Conservation (phyloP, 2,329 filamentous ascomycete species). For the Zopfia rhizophila region DNA sequence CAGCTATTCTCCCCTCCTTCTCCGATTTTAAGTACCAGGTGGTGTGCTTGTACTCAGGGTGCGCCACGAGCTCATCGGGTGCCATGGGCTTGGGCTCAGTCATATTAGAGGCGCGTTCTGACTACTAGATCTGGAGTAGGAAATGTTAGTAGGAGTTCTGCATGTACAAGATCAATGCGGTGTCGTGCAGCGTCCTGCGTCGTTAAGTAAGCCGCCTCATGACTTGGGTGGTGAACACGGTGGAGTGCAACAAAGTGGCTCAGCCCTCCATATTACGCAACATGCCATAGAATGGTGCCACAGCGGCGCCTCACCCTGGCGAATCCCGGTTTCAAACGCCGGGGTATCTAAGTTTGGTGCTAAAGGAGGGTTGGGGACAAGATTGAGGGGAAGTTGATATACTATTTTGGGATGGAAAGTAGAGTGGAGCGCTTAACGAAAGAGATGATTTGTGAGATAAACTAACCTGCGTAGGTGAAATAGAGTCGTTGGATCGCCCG, state of each 20-base stretch:
- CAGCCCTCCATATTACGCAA: constrained; percentile 17
- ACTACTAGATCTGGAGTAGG: not conserved
- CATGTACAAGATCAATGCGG: constrained; percentile 15
- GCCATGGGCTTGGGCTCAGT: constrained; percentile 52
- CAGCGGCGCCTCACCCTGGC: constrained; percentile 21
- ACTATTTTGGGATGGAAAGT: constrained; percentile 25
- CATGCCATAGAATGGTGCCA: constrained; percentile 18
- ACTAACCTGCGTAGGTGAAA: too few relatives aligned
- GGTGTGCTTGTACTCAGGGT: constrained; percentile 73
- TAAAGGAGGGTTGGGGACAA: constrained; percentile 15
- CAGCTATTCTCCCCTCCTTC: constrained; percentile 68
- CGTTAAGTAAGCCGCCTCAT: not conserved
- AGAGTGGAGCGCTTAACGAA: constrained; percentile 10
- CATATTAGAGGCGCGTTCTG: constrained; percentile 12
- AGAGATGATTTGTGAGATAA: not conserved
- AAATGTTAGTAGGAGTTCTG: constrained; percentile 13
- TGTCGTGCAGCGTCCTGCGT: not conserved
- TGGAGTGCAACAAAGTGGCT: constrained; percentile 20
- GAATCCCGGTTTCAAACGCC: constrained; percentile 29
- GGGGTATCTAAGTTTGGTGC: constrained; percentile 12
- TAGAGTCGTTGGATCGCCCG: too few relatives aligned
- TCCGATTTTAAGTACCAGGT: constrained; percentile 77
- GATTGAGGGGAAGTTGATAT: constrained; percentile 5
- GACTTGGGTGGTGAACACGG: constrained; percentile 2
- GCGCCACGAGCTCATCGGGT: constrained; percentile 68